Evolutionary conservation across 2,329 filamentous ascomycete species (phyloP), one percentile per base, ranked within the genome.

Genomic region (Lachnellula arida): DNA sequence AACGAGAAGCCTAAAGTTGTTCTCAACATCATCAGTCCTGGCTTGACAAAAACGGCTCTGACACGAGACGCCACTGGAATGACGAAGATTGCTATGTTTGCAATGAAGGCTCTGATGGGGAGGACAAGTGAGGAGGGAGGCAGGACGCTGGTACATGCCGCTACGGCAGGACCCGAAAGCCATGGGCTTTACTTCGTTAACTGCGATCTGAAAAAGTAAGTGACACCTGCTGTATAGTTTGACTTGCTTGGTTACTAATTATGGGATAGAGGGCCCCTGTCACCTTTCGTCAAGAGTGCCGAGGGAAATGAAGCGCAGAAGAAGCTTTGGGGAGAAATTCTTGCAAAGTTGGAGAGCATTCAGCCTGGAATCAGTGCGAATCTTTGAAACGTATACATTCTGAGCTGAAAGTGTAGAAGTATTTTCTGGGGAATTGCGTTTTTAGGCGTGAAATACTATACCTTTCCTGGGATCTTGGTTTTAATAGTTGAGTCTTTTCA

Each of bases 61-160:
- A 54, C 55, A 35, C 62, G 67, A 2, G 44, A 68, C 23, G 53
- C 57, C 5, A 40, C 42, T 34, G 46, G 50, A 17, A 49, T n/a
- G 37, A 40, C 32, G 5, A 54, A 47, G 15, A 15, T 57, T 6
- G 23, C 17, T 1, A 11, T 46, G 2, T 12, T 5, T 1, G 19
- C 51, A 6, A 42, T 59, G 43, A 59, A 63, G 19, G 42, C 34
- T 7, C 32, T 62, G 14, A 46, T 65, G 19, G 63, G 63, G 4
- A 59, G 70, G 22, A 68, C 64, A 1, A 59, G 68, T 0, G 70
- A 71, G 51, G 64, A 61, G 19, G 70, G 68, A 25, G 66, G 67
- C 25, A 59, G 70, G 5, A 71, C 68, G 2, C 53, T 72, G 19
- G 49, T 72, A 9, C 56, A 66, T 61, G 70, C 59, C n/a, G 62